Percentiles rank a stretch among this genome's conserved stretches.
These are phyloP conservation scores for Eucalyptus decipiens DNA, from an alignment of 345 rosid genomes.

Conservation along the genomic window DNA sequence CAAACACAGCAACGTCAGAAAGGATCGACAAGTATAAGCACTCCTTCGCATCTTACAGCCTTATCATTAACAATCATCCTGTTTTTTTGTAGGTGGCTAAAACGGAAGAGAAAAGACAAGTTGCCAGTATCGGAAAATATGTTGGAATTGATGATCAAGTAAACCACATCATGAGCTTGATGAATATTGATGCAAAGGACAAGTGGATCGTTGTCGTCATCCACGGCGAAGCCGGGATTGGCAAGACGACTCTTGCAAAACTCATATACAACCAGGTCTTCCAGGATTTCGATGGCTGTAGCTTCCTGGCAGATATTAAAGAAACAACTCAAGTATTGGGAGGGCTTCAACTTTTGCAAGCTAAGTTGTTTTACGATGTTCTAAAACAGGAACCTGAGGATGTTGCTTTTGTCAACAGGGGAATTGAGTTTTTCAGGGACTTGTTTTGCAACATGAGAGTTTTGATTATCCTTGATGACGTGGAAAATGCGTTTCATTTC, in stretches of 20 bases:
- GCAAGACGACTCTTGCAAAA: slow-evolving; percentile 7
- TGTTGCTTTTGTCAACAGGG: background rate
- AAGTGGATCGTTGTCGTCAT: background rate
- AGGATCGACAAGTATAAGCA: too few relatives aligned
- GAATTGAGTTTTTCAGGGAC: background rate
- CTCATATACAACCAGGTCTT: background rate
- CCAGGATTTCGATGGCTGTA: slow-evolving; percentile 7
- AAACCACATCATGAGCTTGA: background rate
- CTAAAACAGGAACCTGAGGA: background rate
- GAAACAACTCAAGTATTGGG: background rate
- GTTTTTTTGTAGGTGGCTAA: background rate
- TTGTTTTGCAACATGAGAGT: background rate
- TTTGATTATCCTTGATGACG: slow-evolving; percentile 5
- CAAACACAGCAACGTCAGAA: fast-evolving
- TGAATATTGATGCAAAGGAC: background rate
- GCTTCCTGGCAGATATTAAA: slow-evolving; percentile 15
- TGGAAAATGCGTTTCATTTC: background rate
- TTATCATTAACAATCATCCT: too few relatives aligned
- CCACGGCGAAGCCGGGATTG: background rate
- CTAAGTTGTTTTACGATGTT: background rate
- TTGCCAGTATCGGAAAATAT: fast-evolving
- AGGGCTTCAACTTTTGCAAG: background rate
- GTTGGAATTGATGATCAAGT: background rate
- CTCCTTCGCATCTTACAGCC: fast-evolving
- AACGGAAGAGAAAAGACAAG: background rate